Evolutionary conservation across 176 grass and related monocot species (phyloP), one percentile per base, ranked within the genome.

Genomic region (Chloris gayana): DNA sequence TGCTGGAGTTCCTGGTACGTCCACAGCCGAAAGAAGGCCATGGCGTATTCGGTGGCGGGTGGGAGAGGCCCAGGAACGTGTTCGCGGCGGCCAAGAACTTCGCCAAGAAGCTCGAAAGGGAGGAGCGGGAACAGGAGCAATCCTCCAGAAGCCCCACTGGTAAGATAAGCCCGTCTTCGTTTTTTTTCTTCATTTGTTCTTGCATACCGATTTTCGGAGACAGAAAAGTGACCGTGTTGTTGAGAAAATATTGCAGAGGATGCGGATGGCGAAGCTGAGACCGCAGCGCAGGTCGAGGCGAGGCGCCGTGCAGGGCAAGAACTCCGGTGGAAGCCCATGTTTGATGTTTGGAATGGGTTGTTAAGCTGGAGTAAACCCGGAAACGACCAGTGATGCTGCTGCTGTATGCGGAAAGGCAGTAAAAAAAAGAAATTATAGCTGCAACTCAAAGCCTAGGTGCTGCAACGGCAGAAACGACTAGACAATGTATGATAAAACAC

Each of bases 1-100:
- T 67, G 67, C 75, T 92, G 9, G 86, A 84, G 75, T 79, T 88
- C 61, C 70, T 83, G 74, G 21, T 46, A 11, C 68, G 68, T 0
- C 74, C 80, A 1, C 80, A 88, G 42, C 53, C 64, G 12, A 88
- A 80, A 64, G 81, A 88, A 80, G 76, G 76, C 14, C 87, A 88
- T 31, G 76, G 76, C 44, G 65, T 88, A 33, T 88, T 88, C 21
- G 81, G 87, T 27, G 76, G 76, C n/a, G 63, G 76, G 42, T 88
- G 81, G 87, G 87, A 84, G 42, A 74, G 70, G 64, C 81, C 81
- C 10, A 39, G 46, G 41, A 83, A 84, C 34, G 75, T 84, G 53
- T 88, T 88, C 11, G 63, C 42, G 1, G 81, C 81, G 0, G 86
- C 86, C 42, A 80, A 69, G n/a, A 88, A 33, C 86, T 88, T 88